Conservation (phyloP, 345 rosid species). For the rapeseed (Brassica napus) region Da-Ae NC_063442.1:24439501-24440000, state of each 20-base stretch:
- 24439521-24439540: not conserved
- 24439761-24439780: conserved; percentile 81
- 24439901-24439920: conserved; percentile 10
- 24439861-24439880: conserved; percentile 37
- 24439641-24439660: not conserved
- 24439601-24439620: not conserved
- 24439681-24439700: conserved; percentile 1
- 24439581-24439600: not conserved
- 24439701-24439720: conserved; percentile 57
- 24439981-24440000: not conserved
- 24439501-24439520: not conserved
- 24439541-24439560: not conserved
- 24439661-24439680: not conserved
- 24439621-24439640: not conserved
- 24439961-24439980: conserved; percentile 8
- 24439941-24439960: conserved; percentile 24
- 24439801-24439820: conserved; percentile 81
- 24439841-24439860: conserved; percentile 63
- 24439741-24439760: conserved; percentile 81
- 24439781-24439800: conserved; percentile 91
- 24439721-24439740: conserved; percentile 83
- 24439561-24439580: not conserved
- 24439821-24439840: conserved; percentile 94
- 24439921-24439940: conserved; percentile 7
- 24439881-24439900: conserved; percentile 36